phyloP scores from a whole-genome alignment of 108 stramenopile genomes.

The Bacterosira constricta region DNA sequence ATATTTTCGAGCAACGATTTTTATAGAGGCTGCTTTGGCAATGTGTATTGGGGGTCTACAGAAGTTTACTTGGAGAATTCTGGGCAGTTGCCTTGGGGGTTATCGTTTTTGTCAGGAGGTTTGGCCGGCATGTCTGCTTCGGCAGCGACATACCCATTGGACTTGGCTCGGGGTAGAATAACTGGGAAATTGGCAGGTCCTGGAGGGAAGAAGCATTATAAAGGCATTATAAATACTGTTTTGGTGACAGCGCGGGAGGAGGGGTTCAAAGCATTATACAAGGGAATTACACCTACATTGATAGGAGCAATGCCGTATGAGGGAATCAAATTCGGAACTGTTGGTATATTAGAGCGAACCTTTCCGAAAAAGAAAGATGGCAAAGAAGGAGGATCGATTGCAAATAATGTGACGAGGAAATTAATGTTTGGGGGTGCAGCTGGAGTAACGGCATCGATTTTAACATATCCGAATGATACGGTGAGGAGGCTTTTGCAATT shows the following conservation, averaged over 20 bases:
- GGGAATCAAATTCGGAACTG: slow-evolving; percentile 92
- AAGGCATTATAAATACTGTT: slow-evolving; percentile 75
- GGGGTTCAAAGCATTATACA: slow-evolving; percentile 77
- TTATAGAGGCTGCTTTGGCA: slow-evolving; percentile 52
- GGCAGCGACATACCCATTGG: slow-evolving; percentile 84
- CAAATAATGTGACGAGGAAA: slow-evolving; percentile 52
- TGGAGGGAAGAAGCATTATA: slow-evolving; percentile 63
- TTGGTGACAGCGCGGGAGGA: slow-evolving; percentile 78
- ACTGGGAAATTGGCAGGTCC: slow-evolving; percentile 75
- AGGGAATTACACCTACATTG: slow-evolving; percentile 81
- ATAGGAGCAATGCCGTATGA: slow-evolving; percentile 90
- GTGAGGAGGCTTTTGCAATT: slow-evolving; percentile 84
- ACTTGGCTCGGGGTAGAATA: slow-evolving; percentile 87
- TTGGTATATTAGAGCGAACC: slow-evolving; percentile 74
- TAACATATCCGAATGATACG: slow-evolving; percentile 93
- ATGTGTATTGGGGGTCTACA: slow-evolving; percentile 16
- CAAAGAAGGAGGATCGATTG: neutral
- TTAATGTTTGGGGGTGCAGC: slow-evolving; percentile 83
- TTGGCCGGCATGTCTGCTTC: slow-evolving; percentile 83
- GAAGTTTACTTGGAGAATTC: neutral
- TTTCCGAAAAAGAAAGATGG: slow-evolving; percentile 52
- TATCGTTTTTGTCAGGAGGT: slow-evolving; percentile 84
- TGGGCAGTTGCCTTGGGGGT: slow-evolving; percentile 41
- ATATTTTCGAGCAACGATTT: slow-evolving; percentile 86
- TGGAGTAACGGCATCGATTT: slow-evolving; percentile 77